Conservation (phyloP, 208 protist genomes). For the Leishmania mexicana region DNA sequence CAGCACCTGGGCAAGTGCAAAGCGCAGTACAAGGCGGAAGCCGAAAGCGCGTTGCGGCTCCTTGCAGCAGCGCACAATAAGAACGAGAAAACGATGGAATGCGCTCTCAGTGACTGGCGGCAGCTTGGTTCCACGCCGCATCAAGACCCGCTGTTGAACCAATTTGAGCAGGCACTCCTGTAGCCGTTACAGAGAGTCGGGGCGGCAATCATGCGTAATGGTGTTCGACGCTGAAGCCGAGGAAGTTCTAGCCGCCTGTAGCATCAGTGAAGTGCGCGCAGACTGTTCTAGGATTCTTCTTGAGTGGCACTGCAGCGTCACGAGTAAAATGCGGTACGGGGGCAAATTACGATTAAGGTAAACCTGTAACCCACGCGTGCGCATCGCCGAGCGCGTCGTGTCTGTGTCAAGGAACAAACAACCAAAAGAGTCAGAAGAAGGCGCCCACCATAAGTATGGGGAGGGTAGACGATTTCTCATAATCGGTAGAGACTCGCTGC, state of each 20-base stretch:
- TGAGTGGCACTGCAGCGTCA: background rate
- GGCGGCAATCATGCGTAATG: background rate
- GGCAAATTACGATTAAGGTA: conserved; percentile 5
- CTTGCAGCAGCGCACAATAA: conserved; percentile 30
- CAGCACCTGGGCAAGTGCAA: conserved; percentile 37
- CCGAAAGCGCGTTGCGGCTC: conserved; percentile 34
- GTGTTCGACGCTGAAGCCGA: background rate
- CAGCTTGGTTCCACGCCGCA: conserved; percentile 38
- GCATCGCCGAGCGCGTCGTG: background rate
- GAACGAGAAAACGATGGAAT: conserved; percentile 1
- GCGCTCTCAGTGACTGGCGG: conserved; percentile 49
- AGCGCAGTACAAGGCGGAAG: conserved; percentile 32
- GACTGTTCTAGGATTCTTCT: background rate
- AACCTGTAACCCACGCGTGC: conserved; percentile 1
- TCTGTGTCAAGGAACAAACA: conserved; percentile 1
- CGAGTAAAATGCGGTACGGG: conserved; percentile 1
- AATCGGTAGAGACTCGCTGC: background rate
- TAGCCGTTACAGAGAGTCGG: background rate
- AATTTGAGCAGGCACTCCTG: conserved; percentile 65
- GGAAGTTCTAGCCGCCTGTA: background rate
- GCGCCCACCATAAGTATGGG: background rate
- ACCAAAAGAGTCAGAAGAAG: background rate
- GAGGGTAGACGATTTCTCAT: background rate
- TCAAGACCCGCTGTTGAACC: conserved; percentile 42
- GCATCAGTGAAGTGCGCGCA: background rate